Percentiles rank a stretch among this genome's conserved stretches.
These are phyloP conservation scores for Nothophytophthora sp. DNA, from an alignment of 352 stramenopile genomes.

Conservation along the genomic window DNA sequence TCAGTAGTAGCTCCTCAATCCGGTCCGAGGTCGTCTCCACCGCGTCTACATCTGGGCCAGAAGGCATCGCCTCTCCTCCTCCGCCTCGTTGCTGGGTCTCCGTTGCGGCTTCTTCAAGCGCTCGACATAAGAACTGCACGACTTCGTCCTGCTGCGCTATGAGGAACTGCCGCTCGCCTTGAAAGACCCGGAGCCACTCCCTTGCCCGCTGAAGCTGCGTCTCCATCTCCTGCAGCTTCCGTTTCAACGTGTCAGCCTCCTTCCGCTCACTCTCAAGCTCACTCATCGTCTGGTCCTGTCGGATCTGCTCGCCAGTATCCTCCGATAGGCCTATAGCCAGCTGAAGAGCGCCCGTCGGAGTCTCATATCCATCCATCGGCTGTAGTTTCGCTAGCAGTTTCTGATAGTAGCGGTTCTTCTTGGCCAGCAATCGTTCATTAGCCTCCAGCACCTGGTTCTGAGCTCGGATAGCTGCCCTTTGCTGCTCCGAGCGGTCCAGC, in stretches of 20 bases:
- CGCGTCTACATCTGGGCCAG: neutral
- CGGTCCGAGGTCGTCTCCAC: too few species aligned
- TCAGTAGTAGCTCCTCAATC: conserved; percentile 21
- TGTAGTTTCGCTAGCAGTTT: conserved; percentile 64
- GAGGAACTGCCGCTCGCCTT: conserved; percentile 57
- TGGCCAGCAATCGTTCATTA: conserved; percentile 57
- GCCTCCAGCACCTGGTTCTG: conserved; percentile 51
- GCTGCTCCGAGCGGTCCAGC: conserved; percentile 40
- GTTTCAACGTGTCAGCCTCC: conserved; percentile 8
- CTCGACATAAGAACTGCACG: conserved; percentile 56
- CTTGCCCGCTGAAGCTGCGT: conserved; percentile 30
- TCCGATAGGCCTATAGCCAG: too few species aligned
- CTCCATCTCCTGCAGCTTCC: conserved; percentile 26
- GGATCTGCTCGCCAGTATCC: conserved; percentile 17
- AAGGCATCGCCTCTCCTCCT: neutral
- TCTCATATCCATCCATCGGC: too few species aligned
- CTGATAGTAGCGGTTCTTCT: conserved; percentile 75
- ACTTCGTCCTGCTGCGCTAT: conserved; percentile 66
- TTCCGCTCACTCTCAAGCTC: conserved; percentile 7
- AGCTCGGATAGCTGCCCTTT: conserved; percentile 45
- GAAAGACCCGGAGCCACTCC: conserved; percentile 52
- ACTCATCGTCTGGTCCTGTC: neutral
- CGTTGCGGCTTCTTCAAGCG: conserved; percentile 33
- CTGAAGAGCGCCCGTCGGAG: neutral
- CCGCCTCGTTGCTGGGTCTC: conserved; percentile 1